These are phyloP conservation scores for Talaromyces wortmannii DNA, from an alignment of 495 filamentous ascomycete genomes.

Conservation along the genomic window DNA sequence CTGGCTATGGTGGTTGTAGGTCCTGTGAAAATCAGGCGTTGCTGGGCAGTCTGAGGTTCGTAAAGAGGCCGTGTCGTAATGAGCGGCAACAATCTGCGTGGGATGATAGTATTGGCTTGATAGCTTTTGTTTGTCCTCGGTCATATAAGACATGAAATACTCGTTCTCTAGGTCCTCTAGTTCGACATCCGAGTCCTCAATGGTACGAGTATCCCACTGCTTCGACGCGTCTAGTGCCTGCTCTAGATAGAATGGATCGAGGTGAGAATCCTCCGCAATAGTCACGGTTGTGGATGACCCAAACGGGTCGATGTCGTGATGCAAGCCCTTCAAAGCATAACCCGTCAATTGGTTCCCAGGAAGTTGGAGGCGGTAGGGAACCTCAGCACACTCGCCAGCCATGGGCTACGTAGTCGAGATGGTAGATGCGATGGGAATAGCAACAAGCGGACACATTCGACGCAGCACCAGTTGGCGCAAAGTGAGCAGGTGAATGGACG, in stretches of 20 bases:
- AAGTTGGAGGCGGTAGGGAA: slow-evolving; percentile 4
- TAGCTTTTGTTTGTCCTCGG: not conserved
- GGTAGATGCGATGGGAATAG: not conserved
- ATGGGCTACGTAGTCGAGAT: slow-evolving; percentile 23
- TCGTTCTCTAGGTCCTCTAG: slow-evolving; percentile 24
- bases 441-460: not conserved
- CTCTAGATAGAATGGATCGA: slow-evolving; percentile 41
- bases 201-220: slow-evolving; percentile 18
- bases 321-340: slow-evolving; percentile 4
- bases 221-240: slow-evolving; percentile 24
- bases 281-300: not conserved
- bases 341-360: slow-evolving; percentile 4
- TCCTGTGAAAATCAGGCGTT: slow-evolving; percentile 17
- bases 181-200: slow-evolving; percentile 27
- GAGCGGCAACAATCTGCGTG: not conserved
- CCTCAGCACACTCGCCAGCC: slow-evolving; percentile 19
- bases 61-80: not conserved
- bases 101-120: not conserved
- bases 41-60: slow-evolving; percentile 9
- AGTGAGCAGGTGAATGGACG: not conserved
- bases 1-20: slow-evolving; percentile 22
- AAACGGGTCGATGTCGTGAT: not conserved
- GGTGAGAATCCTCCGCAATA: slow-evolving; percentile 30
- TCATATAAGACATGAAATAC: slow-evolving; percentile 26
- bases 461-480: not conserved